Evolutionary conservation across 1,139 yeast genomes (phyloP).

Genomic region (Geotrichum reessii): DNA sequence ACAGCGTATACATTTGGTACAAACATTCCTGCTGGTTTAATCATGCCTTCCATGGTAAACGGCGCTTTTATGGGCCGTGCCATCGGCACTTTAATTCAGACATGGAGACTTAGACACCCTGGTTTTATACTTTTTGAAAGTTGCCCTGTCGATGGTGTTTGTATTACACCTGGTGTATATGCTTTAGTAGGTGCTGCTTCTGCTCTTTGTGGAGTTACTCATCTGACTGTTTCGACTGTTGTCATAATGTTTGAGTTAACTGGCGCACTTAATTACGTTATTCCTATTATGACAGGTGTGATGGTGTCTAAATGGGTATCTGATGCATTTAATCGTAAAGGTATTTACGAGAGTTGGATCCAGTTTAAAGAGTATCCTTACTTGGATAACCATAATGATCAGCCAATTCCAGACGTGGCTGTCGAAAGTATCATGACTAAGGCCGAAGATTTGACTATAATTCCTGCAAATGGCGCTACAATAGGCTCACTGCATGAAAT

Average conservation of each 20-base stretch:
- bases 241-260: conserved; percentile 94
- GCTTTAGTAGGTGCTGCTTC: conserved; percentile 98
- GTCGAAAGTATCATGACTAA: conserved; percentile 34
- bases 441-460: conserved; percentile 28
- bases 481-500: conserved; percentile 25
- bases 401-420: conserved; percentile 34
- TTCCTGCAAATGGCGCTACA: conserved; percentile 26
- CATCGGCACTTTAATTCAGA: conserved; percentile 52
- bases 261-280: conserved; percentile 82
- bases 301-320: conserved; percentile 46
- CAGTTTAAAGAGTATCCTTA: conserved; percentile 38
- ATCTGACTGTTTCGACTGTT: conserved; percentile 85
- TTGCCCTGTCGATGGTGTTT: conserved; percentile 46
- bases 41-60: conserved; percentile 65
- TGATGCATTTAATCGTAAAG: conserved; percentile 38
- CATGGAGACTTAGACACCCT: conserved; percentile 31
- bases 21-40: conserved; percentile 65
- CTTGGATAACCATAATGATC: conserved; percentile 36
- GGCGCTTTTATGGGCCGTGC: conserved; percentile 70
- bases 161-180: conserved; percentile 88
- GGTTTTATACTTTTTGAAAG: conserved; percentile 29
- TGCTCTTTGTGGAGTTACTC: conserved; percentile 88
- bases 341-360: conserved; percentile 44
- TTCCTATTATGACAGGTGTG: conserved; percentile 78
- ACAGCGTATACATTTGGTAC: conserved; percentile 62